Evolutionary conservation across 1,284 basidiomycete genomes (phyloP), one percentile per base, ranked within the genome.

Genomic region (Leccinum proliferum): DNA sequence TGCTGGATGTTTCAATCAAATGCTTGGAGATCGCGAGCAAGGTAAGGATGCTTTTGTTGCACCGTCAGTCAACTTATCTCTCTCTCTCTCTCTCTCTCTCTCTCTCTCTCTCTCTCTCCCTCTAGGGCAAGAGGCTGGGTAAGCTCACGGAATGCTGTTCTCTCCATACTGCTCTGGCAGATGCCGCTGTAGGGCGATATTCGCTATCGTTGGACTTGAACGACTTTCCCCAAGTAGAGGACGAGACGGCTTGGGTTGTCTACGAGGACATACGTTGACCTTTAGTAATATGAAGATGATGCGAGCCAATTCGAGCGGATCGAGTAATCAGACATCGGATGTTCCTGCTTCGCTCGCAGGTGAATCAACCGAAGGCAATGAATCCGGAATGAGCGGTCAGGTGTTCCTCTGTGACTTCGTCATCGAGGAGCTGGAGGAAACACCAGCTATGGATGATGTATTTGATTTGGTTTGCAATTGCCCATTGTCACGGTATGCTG

Each of bases 1-100:
- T 84, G 10, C 76, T 79, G 65, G 84, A 87, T 34, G 82, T 87
- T 50, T 80, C 82, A 5, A 69, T 77, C 50, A 79, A 77, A 62
- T 87, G 83, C 67, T 73, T 90, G 60, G 84, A 84, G 70, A 78
- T 87, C 57, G 81, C 82, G 35, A 85, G 85, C 79, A 88, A 89
- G 78, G 85, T 87, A 67, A 62, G 76, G 35, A 55, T 34, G 46
- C 46, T 50, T 32, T 21, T 43, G 65, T 37, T 25, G 60, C 35
- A 25, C n/a, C 52, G 59, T 58, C 55, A 32, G 14, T 61, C 59
- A 56, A 57, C 67, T 72, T 2, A 50, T 73, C 59, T 57, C 58
- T 57, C 21, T 21, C 21, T 21, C 21, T 21, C 21, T 21, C 21
- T 21, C 21, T 21, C 21, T 21, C 21, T 21, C 21, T 21, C 21